Conservation (phyloP, 1,284 basidiomycete genomes). For the Tausonia pullulans region DNA sequence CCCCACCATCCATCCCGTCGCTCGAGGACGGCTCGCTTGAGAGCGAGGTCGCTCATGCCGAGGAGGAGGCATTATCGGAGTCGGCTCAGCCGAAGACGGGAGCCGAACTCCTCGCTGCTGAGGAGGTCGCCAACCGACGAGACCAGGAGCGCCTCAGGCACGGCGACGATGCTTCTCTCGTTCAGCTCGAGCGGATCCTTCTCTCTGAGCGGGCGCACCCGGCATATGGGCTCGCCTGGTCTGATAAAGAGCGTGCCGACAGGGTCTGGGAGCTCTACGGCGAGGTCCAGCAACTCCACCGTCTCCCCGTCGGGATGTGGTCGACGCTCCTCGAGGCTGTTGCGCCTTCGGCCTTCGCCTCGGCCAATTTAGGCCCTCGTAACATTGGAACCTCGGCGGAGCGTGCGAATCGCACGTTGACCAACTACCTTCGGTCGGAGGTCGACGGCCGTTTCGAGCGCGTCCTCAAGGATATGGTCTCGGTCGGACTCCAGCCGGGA, state of each 20-base stretch:
- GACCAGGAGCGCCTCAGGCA: not conserved
- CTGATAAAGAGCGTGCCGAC: not conserved
- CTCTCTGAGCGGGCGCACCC: not conserved
- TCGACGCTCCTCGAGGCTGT: not conserved
- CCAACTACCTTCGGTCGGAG: slow-evolving; percentile 1
- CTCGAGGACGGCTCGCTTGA: no score
- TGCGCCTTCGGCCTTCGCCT: not conserved
- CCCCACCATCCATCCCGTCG: no score
- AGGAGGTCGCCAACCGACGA: no score
- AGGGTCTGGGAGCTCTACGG: slow-evolving; percentile 3
- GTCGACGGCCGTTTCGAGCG: slow-evolving; percentile 3
- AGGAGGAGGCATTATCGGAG: no score
- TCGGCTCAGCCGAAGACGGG: not conserved
- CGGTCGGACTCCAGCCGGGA: not conserved
- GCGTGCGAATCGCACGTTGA: not conserved
- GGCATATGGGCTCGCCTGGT: no score
- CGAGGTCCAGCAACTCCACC: not conserved
- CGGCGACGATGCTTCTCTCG: not conserved
- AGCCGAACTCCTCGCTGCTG: not conserved
- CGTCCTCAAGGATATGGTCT: slow-evolving; percentile 6
- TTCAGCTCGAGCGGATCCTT: not conserved
- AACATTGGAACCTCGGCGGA: not conserved
- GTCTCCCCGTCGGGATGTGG: not conserved
- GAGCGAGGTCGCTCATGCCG: no score
- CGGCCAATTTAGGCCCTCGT: not conserved